Evolutionary conservation across 2,329 filamentous ascomycete genomes (phyloP), one percentile per base, ranked within the genome.

Genomic region (Cadophora sp.): DNA sequence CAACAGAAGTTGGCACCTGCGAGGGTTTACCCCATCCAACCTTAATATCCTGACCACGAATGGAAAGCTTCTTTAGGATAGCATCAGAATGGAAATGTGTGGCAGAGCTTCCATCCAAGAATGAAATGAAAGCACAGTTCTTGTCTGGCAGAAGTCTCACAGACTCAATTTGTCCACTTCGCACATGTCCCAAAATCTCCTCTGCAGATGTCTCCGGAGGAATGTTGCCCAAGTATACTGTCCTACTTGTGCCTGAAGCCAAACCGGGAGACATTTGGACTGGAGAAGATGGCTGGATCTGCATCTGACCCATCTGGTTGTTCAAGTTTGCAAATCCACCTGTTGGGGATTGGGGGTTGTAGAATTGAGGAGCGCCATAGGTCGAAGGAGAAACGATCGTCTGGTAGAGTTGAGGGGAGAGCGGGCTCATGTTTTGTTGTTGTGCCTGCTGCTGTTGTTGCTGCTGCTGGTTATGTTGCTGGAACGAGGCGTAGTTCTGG

Each of bases 61-160:
- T 97, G 76, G 94, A 94, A 79, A 99, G 89, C 86, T 98, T 99
- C 86, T 99, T 99, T 87, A 99, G 88, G 82, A 99, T 99, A 74
- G 96, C 96, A 85, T 99, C 96, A 24, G 96, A 99, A 85, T 99
- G 96, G 83, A 99, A 99, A 80, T 99, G 96, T 26, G 95, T 98
- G 66, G 96, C 96, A 34, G 96, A 97, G 83, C 94, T 97, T 76
- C 94, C 94, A 78, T 99, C 96, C 73, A 99, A 86, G 84, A 99
- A 99, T 8, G 96, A 99, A 79, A 99, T 98, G 85, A 99, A 99
- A 68, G 96, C 96, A 79, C 96, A 99, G 86, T 98, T 99, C 92
- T 98, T 99, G 83, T 99, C 96, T 27, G 95, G 93, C 65, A 99
- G 86, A 73, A 99, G 87, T 75, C 96, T 92, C 64, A 99, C 96